Conservation (phyloP, 345 rosid species). For the Gossypium sturtianum region DNA sequence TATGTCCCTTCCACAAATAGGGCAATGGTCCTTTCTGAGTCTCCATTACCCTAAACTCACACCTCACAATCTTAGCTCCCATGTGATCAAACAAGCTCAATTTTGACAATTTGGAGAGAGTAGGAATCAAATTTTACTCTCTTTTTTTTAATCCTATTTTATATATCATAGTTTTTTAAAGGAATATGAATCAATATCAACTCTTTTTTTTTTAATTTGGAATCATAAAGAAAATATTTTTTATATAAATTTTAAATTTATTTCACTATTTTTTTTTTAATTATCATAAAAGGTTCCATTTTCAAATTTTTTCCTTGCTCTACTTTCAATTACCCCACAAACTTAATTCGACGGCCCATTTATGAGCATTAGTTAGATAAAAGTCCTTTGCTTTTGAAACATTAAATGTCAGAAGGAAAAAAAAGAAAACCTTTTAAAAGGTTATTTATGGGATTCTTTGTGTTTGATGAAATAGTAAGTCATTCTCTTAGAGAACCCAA, state of each 20-base stretch:
- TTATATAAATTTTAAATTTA: too few species aligned
- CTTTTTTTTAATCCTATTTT: too few species aligned
- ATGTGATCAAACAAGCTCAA: neutral
- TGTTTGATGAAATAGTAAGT: neutral
- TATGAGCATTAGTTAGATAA: neutral
- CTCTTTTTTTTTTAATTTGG: too few species aligned
- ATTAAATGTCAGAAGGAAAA: neutral
- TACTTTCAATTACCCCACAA: neutral
- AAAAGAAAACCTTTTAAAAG: neutral
- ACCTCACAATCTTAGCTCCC: neutral
- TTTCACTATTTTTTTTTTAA: too few species aligned
- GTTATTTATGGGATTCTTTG: neutral
- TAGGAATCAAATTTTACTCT: too few species aligned
- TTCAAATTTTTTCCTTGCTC: too few species aligned
- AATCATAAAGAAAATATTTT: too few species aligned
- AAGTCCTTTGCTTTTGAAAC: neutral
- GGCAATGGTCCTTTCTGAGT: neutral
- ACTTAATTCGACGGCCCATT: conserved; percentile 13
- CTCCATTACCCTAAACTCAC: neutral
- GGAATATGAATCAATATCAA: too few species aligned
- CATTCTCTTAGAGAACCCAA: neutral
- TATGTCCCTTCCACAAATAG: conserved; percentile 14
- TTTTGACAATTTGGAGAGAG: neutral
- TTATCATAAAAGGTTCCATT: too few species aligned
- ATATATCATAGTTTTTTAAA: too few species aligned